Evolutionary conservation across 2,329 filamentous ascomycete genomes (phyloP), one percentile per base, ranked within the genome.

Genomic region (Daldinia eschscholtzii): DNA sequence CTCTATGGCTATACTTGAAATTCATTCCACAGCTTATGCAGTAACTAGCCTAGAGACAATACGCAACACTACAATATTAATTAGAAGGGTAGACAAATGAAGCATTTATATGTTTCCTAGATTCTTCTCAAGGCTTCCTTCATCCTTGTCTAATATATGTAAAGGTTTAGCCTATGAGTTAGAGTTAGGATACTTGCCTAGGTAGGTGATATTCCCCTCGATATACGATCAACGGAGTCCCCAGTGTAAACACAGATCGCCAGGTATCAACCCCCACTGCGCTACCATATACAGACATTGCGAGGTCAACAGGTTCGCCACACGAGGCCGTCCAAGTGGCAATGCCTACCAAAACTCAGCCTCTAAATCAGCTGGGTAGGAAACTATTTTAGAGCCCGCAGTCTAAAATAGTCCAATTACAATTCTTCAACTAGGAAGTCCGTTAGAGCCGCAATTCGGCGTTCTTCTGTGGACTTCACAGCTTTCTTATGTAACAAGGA

Each of bases 361-460:
- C 3, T 6, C 46, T 18, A 15, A 12, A 52, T 13, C 15, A 50
- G 13, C 5, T 18, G 18, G 9, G 6, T 20, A 13, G 26, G 13
- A 15, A 10, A n/a, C 33, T 39, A 39, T 12, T 55, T 55, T 55
- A 55, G 33, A 55, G 52, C 52, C 52, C 52, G 52, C 18, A 55
- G n/a, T 15, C 33, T 55, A 23, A 55, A 55, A 37, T n/a, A 20
- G 13, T 5, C 30, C 18, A 26, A 35, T 26, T 53, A 6, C 28
- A 15, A 18, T 20, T 35, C 48, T 53, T 20, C 48, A 20, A 13
- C n/a, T 37, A 55, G 15, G 15, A 12, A 12, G n/a, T 13, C n/a
- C 10, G 50, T 37, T 55, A 55, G 50, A 23, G 4, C 37, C 18
- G 50, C 50, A 23, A 55, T 26, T 23, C 4, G 50, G n/a, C 33